Base-by-base conservation (phyloP, 202 grass and related monocot species). In the Setaria viridis region DNA sequence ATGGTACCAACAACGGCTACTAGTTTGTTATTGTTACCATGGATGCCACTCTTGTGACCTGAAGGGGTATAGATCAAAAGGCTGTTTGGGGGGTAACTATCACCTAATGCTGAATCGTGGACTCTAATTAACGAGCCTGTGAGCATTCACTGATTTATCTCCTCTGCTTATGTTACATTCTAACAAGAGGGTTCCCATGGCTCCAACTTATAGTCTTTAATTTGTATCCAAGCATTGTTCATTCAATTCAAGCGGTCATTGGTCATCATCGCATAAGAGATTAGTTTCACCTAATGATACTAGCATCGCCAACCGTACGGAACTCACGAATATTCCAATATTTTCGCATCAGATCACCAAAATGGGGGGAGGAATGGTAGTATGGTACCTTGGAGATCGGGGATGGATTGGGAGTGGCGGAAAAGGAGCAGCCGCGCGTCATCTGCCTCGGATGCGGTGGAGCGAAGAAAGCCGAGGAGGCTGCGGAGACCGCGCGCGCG, bases 351-450 rank as follows among this genome's bases (percentile, higher is more conserved):
- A 80, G 66, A 82, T 78, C 84, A 29, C 66, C 65, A 73, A 32
- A 76, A 69, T 67, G 56, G 50, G 50, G 11, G 25, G 43, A 43
- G 42, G 20, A 51, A 51, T 3, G 62, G 67, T 51, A 99, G 20
- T 45, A 51, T 3, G 62, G 67, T 51, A 99, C 93, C 97, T 93
- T 96, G 97, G 68, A 99, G 83, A 84, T 99, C 97, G 53, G 90
- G 89, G 85, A 99, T 86, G 84, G 97, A 94, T 75, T 99, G 92
- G 33, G 97, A 94, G 88, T 99, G 92, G 54, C 94, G 88, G 85
- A 99, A 97, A 70, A 97, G 90, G 79, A 91, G 91, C 72, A 99
- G 62, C 41, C 45, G 87, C 53, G 90, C 91, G 66, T 94, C 94
- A 58, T 88, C 87, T 13, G n/a, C 50, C 56, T 89, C 84, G 73